phyloP scores from a whole-genome alignment of 192 early-diverging fungal genomes.

The Rhizophagus clarus region DNA sequence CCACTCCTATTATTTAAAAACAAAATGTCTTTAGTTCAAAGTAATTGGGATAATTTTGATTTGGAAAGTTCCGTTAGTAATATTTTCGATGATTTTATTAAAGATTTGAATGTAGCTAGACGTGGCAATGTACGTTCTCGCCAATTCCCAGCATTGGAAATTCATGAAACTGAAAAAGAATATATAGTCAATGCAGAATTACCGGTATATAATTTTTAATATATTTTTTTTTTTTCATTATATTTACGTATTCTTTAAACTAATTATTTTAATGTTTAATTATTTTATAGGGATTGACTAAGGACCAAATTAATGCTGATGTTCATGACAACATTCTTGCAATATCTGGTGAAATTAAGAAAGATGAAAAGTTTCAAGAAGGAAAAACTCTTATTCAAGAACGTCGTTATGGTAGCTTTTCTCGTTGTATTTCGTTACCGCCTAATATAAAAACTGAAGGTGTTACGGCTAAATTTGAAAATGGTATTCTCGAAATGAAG shows the following conservation, averaged over 20 bases:
- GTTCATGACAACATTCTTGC: conserved; percentile 47
- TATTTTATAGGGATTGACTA: conserved; percentile 45
- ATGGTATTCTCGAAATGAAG: conserved; percentile 42
- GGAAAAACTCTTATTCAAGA: conserved; percentile 51
- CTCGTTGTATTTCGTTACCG: conserved; percentile 51
- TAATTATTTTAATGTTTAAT: too few relatives aligned
- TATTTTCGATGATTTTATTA: conserved; percentile 8
- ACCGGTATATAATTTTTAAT: neutral
- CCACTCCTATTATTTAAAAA: too few relatives aligned
- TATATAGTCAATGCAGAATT: conserved; percentile 8
- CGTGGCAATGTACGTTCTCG: neutral
- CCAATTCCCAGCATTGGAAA: neutral
- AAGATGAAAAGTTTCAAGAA: conserved; percentile 36
- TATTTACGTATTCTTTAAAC: too few relatives aligned
- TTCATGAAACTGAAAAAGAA: conserved; percentile 12
- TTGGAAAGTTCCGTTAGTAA: too few relatives aligned
- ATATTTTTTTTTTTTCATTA: neutral
- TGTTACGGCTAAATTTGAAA: conserved; percentile 53
- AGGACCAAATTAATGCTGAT: conserved; percentile 57
- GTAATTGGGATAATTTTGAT: too few relatives aligned
- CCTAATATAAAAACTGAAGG: conserved; percentile 44
- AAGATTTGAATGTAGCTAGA: neutral
- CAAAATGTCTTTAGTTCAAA: too few relatives aligned
- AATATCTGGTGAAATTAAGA: conserved; percentile 48
- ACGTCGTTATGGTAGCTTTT: conserved; percentile 52